These are phyloP conservation scores for Dalbergia cochinchinensis DNA, from an alignment of 306 rosid species.

Conservation along the genomic window DNA sequence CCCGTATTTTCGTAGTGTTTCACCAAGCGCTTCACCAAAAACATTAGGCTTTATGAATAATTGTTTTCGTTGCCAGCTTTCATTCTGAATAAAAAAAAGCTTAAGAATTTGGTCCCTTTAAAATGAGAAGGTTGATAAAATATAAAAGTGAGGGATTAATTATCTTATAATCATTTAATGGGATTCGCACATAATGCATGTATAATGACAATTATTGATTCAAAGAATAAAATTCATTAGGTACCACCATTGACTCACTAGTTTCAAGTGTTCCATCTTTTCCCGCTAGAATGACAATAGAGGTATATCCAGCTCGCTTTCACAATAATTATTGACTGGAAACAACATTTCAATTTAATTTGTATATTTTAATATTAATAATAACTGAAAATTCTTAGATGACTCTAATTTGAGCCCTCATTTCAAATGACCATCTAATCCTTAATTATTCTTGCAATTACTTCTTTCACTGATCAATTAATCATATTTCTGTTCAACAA, in stretches of 20 bases:
- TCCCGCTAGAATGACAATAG: conserved; percentile 40
- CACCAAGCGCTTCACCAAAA: conserved; percentile 55
- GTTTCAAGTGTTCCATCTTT: conserved; percentile 2
- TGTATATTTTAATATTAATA: neutral
- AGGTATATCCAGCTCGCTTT: neutral
- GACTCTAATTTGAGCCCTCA: neutral
- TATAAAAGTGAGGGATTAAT: no score
- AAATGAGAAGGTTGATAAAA: no score
- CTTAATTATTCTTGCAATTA: neutral
- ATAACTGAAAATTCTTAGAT: neutral
- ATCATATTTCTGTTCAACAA: neutral
- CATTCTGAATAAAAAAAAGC: neutral
- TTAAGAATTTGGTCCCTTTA: neutral
- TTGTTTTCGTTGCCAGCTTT: conserved; percentile 22
- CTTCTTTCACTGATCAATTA: neutral
- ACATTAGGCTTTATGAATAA: conserved; percentile 49
- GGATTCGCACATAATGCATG: no score
- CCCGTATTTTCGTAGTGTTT: conserved; percentile 6
- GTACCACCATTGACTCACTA: no score
- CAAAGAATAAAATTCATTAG: no score
- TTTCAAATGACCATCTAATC: neutral
- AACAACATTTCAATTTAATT: neutral
- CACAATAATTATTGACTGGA: conserved; percentile 5
- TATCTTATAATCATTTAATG: no score
- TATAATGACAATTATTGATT: no score